These are phyloP conservation scores for Pseudopyricularia javanii DNA, from an alignment of 2,329 filamentous ascomycete species.

Conservation along the genomic window DNA sequence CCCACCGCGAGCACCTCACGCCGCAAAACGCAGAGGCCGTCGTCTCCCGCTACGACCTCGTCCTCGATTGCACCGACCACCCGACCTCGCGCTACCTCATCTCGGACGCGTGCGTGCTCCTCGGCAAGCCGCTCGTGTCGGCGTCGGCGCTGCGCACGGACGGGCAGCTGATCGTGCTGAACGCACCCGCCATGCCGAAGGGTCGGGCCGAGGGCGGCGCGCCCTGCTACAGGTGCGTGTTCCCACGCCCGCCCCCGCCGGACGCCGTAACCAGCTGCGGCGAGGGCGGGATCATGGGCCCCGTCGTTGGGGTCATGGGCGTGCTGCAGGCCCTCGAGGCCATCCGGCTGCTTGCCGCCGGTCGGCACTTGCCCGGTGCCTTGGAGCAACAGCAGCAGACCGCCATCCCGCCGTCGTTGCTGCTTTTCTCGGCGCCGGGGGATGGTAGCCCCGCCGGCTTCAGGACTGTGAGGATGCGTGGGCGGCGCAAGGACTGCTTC, in stretches of 20 bases:
- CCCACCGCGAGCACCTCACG: conserved; percentile 53
- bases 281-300: conserved; percentile 84
- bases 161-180: conserved; percentile 81
- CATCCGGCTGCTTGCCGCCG: conserved; percentile 60
- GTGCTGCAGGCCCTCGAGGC: conserved; percentile 83
- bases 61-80: conserved; percentile 93
- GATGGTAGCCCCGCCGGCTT: conserved; percentile 34
- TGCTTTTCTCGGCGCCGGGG: conserved; percentile 36
- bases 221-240: conserved; percentile 90
- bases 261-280: conserved; percentile 77
- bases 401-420: conserved; percentile 11
- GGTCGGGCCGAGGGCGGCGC: conserved; percentile 30
- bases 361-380: conserved; percentile 9
- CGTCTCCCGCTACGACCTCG: conserved; percentile 62
- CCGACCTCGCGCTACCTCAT: conserved; percentile 86
- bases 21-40: conserved; percentile 55
- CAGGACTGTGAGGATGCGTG: conserved; percentile 61
- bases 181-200: conserved; percentile 56
- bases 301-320: conserved; percentile 88
- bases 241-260: conserved; percentile 74
- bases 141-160: conserved; percentile 82
- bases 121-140: conserved; percentile 70
- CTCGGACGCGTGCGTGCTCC: conserved; percentile 75
- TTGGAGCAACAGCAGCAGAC: conserved; percentile 5
- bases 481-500: conserved; percentile 57